Evolutionary conservation across 441 rosid species (phyloP).

Genomic region (Populus trichocarpa): DNA sequence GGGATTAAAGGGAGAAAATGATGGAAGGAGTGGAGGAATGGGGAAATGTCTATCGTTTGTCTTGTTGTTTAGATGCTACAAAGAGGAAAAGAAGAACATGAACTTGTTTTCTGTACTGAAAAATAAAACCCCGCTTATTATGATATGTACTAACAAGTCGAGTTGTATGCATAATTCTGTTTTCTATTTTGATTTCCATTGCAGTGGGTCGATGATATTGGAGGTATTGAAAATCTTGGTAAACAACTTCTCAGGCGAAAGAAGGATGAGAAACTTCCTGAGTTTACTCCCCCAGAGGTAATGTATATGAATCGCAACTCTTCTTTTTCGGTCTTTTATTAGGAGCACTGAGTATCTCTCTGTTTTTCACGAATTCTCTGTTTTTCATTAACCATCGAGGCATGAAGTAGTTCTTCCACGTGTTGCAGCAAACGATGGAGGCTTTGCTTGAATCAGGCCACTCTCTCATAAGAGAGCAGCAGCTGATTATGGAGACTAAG

Average conservation of each 20-base stretch:
- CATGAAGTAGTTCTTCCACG: not conserved
- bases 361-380: not conserved
- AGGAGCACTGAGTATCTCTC: not conserved
- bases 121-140: not conserved
- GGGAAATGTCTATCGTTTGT: not conserved
- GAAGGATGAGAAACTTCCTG: slow-evolving; percentile 60
- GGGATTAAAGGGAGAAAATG: not conserved
- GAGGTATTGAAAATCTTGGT: slow-evolving; percentile 75
- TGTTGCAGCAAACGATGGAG: slow-evolving; percentile 83
- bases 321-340: not conserved
- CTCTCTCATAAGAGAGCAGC: slow-evolving; percentile 74
- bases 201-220: slow-evolving; percentile 88
- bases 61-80: not conserved
- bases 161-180: not conserved
- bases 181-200: slow-evolving; percentile 18
- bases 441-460: slow-evolving; percentile 87
- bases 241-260: slow-evolving; percentile 56
- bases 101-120: not conserved
- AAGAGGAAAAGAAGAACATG: not conserved
- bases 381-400: not conserved
- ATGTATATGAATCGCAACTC: not conserved
- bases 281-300: slow-evolving; percentile 81
- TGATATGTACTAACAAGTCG: no score
- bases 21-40: not conserved
- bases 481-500: slow-evolving; percentile 71